These are phyloP conservation scores for Pseudogymnoascus pannorum DNA, from an alignment of 2,329 filamentous ascomycete genomes.

Conservation along the genomic window DNA sequence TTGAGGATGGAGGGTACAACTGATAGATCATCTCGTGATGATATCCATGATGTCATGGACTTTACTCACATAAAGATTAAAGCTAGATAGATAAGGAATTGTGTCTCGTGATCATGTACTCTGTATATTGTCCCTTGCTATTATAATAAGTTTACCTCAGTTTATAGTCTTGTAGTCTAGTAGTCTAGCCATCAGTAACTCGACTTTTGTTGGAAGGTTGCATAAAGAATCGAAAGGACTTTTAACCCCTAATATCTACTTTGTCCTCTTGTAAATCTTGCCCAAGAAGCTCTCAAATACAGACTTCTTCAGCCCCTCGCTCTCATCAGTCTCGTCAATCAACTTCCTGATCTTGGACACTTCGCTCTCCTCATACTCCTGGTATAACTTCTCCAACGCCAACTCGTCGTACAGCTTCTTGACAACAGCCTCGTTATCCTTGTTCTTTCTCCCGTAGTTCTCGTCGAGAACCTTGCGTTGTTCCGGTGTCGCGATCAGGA, in stretches of 20 bases:
- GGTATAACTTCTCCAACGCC: constrained; percentile 73
- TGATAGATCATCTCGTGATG: neutral
- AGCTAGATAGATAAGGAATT: neutral
- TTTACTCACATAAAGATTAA: neutral
- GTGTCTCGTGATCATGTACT: neutral
- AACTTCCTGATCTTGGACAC: constrained; percentile 69
- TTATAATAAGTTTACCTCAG: neutral
- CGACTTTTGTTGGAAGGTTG: neutral
- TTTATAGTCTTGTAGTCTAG: neutral
- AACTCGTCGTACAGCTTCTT: constrained; percentile 87
- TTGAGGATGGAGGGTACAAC: neutral
- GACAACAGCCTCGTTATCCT: constrained; percentile 70
- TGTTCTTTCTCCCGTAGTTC: constrained; percentile 91
- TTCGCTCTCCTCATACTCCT: constrained; percentile 81
- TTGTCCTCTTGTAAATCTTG: constrained; percentile 98
- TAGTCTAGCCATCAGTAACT: neutral
- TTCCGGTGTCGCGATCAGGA: constrained; percentile 70
- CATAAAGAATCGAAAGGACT: neutral
- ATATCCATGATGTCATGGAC: neutral
- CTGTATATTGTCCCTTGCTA: neutral
- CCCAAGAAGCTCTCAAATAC: constrained; percentile 83
- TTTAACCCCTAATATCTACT: constrained; percentile 46
- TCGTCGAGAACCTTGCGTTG: constrained; percentile 83
- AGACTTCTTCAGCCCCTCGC: constrained; percentile 77
- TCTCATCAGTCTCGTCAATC: constrained; percentile 79